Evolutionary conservation across 495 filamentous ascomycete species (phyloP).

Genomic region (Schizothecium vesticola): DNA sequence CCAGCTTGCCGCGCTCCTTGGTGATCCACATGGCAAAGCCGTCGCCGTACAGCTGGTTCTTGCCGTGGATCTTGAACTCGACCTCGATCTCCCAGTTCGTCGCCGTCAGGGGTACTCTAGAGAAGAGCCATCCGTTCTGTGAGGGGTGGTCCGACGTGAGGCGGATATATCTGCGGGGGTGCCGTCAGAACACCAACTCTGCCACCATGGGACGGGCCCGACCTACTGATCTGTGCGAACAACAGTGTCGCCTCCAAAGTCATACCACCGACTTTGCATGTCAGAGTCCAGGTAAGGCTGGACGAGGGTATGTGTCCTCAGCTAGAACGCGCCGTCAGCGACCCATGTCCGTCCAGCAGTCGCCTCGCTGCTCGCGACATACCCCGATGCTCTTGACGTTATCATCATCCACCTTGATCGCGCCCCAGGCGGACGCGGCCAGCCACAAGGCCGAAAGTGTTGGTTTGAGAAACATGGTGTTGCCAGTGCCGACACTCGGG

Average conservation of each 20-base stretch:
- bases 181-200: background rate
- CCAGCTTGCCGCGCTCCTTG: constrained; percentile 75
- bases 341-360: background rate
- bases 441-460: constrained; percentile 51
- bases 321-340: constrained; percentile 36
- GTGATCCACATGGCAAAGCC: constrained; percentile 99
- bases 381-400: constrained; percentile 55
- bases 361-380: constrained; percentile 16
- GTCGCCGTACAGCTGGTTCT: constrained; percentile 79
- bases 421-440: constrained; percentile 46
- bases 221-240: constrained; percentile 84
- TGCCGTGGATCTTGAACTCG: constrained; percentile 84
- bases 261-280: constrained; percentile 98
- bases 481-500: constrained; percentile 1
- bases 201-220: background rate
- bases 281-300: constrained; percentile 95
- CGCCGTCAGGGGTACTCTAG: constrained; percentile 86
- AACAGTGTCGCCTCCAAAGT: constrained; percentile 96
- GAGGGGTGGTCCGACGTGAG: constrained; percentile 86
- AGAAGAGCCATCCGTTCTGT: constrained; percentile 89
- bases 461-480: constrained; percentile 43
- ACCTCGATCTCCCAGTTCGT: constrained; percentile 99
- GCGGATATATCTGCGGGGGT: constrained; percentile 68
- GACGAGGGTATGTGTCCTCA: constrained; percentile 70
- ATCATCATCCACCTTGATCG: constrained; percentile 38